Evolutionary conservation across 768 basidiomycete genomes (phyloP).

Genomic region (Kwoniella heveanensis): DNA sequence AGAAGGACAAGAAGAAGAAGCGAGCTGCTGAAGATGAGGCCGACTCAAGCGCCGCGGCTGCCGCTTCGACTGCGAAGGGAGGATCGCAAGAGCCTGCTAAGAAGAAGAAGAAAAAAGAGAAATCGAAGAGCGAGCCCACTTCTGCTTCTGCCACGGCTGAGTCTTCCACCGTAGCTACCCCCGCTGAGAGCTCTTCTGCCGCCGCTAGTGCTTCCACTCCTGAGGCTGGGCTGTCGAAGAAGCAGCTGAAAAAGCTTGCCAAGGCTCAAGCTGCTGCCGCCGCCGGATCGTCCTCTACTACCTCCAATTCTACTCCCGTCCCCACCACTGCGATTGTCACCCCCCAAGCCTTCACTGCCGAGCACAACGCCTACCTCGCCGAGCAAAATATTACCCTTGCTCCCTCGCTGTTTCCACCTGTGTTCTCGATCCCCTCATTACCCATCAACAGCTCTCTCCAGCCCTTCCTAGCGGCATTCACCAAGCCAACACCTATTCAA

Average conservation of each 20-base stretch:
- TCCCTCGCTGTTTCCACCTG: constrained; percentile 63
- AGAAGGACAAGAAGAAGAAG: constrained; percentile 41
- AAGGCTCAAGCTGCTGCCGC: constrained; percentile 27
- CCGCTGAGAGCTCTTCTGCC: constrained; percentile 15
- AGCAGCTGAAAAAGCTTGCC: constrained; percentile 44
- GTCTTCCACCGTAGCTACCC: constrained; percentile 10
- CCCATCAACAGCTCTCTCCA: constrained; percentile 67
- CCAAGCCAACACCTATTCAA: constrained; percentile 91
- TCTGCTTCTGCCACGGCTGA: neutral
- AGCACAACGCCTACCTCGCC: constrained; percentile 67
- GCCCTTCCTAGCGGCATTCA: constrained; percentile 69
- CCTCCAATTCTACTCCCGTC: constrained; percentile 20
- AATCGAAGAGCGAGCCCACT: neutral
- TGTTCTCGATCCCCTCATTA: constrained; percentile 72
- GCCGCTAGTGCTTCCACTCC: neutral
- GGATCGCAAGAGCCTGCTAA: constrained; percentile 23
- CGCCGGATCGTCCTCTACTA: neutral
- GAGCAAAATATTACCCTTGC: constrained; percentile 75
- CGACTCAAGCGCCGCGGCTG: constrained; percentile 3
- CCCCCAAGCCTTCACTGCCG: constrained; percentile 55
- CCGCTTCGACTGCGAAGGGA: neutral
- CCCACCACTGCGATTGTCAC: constrained; percentile 39
- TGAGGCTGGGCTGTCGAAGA: constrained; percentile 26
- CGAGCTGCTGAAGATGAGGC: constrained; percentile 9
- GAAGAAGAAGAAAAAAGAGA: constrained; percentile 31